Evolutionary conservation across 805 yeast genomes (phyloP).

Genomic region (Starmerella scarabaei): DNA sequence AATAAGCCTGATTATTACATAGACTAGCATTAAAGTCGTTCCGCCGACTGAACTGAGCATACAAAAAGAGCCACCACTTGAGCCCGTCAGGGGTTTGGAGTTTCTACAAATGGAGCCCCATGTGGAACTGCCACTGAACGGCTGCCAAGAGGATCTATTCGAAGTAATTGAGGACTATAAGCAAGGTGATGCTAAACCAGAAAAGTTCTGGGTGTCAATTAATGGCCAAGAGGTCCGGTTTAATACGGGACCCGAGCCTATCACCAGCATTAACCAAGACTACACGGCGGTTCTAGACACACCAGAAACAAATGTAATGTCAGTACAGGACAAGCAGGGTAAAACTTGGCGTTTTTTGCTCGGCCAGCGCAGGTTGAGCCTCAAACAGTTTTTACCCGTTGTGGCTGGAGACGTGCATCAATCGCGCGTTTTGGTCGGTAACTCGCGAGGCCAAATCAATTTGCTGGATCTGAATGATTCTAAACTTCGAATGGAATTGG

Average conservation of each 20-base stretch:
- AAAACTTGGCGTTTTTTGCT: no score
- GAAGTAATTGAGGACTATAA: constrained; percentile 28
- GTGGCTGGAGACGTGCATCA: constrained; percentile 9
- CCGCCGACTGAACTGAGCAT: no score
- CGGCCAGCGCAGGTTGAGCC: constrained; percentile 1
- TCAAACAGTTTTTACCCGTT: constrained; percentile 2
- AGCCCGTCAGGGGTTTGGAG: no score
- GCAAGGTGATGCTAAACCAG: constrained; percentile 22
- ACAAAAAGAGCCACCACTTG: no score
- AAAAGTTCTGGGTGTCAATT: constrained; percentile 33
- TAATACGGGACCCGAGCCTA: constrained; percentile 12
- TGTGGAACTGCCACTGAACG: no score
- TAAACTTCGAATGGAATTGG: constrained; percentile 20
- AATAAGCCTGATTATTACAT: no score
- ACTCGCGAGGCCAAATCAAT: constrained; percentile 6
- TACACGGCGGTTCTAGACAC: constrained; percentile 16
- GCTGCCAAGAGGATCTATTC: constrained; percentile 33
- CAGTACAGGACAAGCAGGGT: no score
- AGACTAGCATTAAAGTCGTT: no score
- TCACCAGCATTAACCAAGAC: constrained; percentile 12
- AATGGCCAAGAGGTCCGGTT: constrained; percentile 14
- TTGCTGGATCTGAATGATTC: constrained; percentile 1
- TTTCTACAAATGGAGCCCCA: no score
- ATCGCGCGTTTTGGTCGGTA: constrained; percentile 8
- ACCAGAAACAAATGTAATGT: neutral